Base-by-base conservation (phyloP, 2,329 filamentous ascomycete genomes). In the Calonectria henricotiae region DNA sequence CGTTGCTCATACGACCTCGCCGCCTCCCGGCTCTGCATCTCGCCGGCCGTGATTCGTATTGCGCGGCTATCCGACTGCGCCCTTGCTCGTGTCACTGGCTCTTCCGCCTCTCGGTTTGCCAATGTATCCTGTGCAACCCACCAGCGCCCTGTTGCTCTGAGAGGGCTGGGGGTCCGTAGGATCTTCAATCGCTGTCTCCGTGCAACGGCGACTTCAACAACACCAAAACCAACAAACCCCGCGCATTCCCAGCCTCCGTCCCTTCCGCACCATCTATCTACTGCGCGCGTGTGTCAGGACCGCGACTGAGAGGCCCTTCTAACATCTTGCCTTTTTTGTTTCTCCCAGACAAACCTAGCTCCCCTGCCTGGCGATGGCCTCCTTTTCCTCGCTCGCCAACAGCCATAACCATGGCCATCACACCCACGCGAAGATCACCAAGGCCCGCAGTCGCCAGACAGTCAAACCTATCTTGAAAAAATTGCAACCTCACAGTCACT, bases 381-480 rank as follows among this genome's bases (percentile, higher is more conserved):
- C 77, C 66, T 71, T 77, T 58, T 69, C 73, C 67, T 66, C 72
- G 65, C 72, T 74, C 62, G 41, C 71, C 71, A 73, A 73, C 66
- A 69, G 76, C 68, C 62, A 76, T 70, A 63, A 77, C 67, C 67
- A 78, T 58, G 71, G 75, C 66, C 72, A 73, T 49, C 72, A 75
- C 68, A 71, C 73, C 39, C 74, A 76, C 65, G 73, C 74, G 61
- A 81, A 80, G 68, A 76, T 81, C 73, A 79, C 83, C 76, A 89
- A 89, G 79, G 77, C 84, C 62, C 83, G 84, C 74, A 80, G 81
- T 64, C 86, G 86, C 74, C 83, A 82, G 69, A 83, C 84, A 69
- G 87, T 90, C 73, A 91, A 90, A 80, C 90, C 90, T 11, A 91
- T 91, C 51, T 82, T 92, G 64, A 90, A 90, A 80, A 91, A 90